These are phyloP conservation scores for Brasenia schreberi DNA, from an alignment of 164 flowering plant genomes.

Conservation along the genomic window DNA sequence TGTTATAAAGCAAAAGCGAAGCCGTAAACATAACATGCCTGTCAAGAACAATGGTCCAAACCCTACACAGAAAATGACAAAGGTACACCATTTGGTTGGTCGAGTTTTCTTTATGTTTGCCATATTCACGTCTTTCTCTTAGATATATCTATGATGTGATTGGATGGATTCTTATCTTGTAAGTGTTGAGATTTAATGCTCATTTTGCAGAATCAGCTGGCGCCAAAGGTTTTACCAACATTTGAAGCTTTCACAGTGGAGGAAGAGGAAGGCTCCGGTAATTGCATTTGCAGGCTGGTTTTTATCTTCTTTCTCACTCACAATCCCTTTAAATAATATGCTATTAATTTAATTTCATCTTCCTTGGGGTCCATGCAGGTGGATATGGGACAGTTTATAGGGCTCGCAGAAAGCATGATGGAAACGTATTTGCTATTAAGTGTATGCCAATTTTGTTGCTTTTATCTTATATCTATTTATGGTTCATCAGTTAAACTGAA, in stretches of 20 bases:
- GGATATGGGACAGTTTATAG: slow-evolving; percentile 46
- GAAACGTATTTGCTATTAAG: slow-evolving; percentile 28
- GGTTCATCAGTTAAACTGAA: too few species aligned
- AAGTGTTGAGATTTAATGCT: slow-evolving; percentile 3
- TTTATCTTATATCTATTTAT: too few species aligned
- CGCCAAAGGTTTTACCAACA: slow-evolving; percentile 29
- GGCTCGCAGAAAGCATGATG: slow-evolving; percentile 28
- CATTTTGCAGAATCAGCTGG: slow-evolving; percentile 25
- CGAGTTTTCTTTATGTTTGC: background rate
- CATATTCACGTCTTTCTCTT: background rate
- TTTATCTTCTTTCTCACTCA: background rate
- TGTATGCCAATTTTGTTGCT: slow-evolving; percentile 14
- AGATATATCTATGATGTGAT: too few species aligned
- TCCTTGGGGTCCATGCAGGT: slow-evolving; percentile 15
- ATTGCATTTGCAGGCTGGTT: background rate
- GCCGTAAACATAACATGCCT: slow-evolving; percentile 6
- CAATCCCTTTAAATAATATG: background rate
- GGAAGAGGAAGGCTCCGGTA: slow-evolving; percentile 69
- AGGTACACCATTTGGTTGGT: slow-evolving; percentile 10
- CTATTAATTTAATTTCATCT: background rate
- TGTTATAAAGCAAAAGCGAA: slow-evolving; percentile 18
- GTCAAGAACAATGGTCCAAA: slow-evolving; percentile 12
- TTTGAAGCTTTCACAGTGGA: slow-evolving; percentile 49
- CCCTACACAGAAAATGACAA: slow-evolving; percentile 8
- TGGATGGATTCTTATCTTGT: too few species aligned